Evolutionary conservation across 495 filamentous ascomycete genomes (phyloP).

Genomic region (Baudoinia panamericana): DNA sequence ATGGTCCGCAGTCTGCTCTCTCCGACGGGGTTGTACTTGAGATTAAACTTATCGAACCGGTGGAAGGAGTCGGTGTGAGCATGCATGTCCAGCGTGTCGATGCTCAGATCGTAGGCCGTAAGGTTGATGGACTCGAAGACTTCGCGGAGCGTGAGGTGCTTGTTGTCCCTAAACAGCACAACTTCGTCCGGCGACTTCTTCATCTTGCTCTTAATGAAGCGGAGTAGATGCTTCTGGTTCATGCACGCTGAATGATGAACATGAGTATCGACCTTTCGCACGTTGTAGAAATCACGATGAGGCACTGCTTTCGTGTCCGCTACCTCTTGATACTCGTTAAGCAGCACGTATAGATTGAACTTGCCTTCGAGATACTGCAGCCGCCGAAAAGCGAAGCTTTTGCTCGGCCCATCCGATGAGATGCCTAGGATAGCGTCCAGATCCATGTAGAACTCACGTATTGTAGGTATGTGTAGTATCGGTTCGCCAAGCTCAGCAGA

Average conservation of each 20-base stretch:
- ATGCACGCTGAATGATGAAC: conserved; percentile 98
- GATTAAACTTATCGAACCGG: conserved; percentile 97
- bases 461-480: conserved; percentile 66
- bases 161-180: conserved; percentile 84
- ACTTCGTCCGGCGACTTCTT: conserved; percentile 92
- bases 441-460: conserved; percentile 90
- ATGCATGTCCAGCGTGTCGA: conserved; percentile 98
- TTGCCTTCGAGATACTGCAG: conserved; percentile 92
- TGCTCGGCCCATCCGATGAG: conserved; percentile 87
- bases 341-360: conserved; percentile 79
- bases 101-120: conserved; percentile 94
- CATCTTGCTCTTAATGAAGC: conserved; percentile 99
- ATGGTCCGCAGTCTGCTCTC: conserved; percentile 91
- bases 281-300: conserved; percentile 97
- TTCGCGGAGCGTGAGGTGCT: conserved; percentile 76
- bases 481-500: conserved; percentile 50
- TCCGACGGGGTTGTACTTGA: conserved; percentile 96
- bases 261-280: conserved; percentile 96
- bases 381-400: conserved; percentile 89
- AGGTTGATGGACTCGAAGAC: conserved; percentile 96
- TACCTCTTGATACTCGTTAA: conserved; percentile 96
- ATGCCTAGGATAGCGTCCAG: conserved; percentile 72
- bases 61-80: conserved; percentile 97
- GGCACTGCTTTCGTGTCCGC: conserved; percentile 95
- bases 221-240: conserved; percentile 96